Evolutionary conservation across 2,329 filamentous ascomycete genomes (phyloP).

Genomic region (Claviceps purpurea): DNA sequence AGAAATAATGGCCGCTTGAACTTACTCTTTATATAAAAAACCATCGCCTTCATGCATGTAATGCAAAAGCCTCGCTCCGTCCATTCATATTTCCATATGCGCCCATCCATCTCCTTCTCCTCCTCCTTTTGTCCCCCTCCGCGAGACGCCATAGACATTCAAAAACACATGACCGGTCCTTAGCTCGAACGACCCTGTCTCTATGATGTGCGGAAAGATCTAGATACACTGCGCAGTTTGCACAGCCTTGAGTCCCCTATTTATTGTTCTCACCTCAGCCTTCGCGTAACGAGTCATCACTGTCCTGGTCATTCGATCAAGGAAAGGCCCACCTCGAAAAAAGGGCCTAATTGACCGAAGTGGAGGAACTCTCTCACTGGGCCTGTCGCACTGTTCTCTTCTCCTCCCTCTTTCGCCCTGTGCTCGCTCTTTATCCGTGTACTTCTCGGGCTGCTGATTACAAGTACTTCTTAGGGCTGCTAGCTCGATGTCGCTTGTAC

Average conservation of each 20-base stretch:
- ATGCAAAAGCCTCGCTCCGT: not conserved
- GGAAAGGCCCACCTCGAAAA: not conserved
- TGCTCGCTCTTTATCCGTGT: constrained; percentile 33
- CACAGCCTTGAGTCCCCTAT: not conserved
- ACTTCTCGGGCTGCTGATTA: constrained; percentile 69
- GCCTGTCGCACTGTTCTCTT: not conserved
- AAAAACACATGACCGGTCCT: not conserved
- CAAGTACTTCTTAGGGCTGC: constrained; percentile 83
- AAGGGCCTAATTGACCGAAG: not conserved
- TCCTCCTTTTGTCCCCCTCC: not conserved
- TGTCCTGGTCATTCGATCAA: not conserved
- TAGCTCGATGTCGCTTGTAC: constrained; percentile 67
- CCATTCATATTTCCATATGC: not conserved
- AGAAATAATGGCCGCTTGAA: too few relatives aligned
- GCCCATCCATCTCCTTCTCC: not conserved
- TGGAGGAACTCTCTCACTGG: not conserved
- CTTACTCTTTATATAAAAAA: too few relatives aligned
- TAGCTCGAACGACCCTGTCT: not conserved
- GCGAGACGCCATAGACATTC: too few relatives aligned
- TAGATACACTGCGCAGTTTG: not conserved
- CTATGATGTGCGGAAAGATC: not conserved
- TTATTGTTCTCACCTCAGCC: not conserved
- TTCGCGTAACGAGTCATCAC: not conserved
- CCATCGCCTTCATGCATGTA: not conserved
- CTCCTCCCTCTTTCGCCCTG: not conserved